Evolutionary conservation across 495 filamentous ascomycete genomes (phyloP).

Genomic region (Halenospora varia): DNA sequence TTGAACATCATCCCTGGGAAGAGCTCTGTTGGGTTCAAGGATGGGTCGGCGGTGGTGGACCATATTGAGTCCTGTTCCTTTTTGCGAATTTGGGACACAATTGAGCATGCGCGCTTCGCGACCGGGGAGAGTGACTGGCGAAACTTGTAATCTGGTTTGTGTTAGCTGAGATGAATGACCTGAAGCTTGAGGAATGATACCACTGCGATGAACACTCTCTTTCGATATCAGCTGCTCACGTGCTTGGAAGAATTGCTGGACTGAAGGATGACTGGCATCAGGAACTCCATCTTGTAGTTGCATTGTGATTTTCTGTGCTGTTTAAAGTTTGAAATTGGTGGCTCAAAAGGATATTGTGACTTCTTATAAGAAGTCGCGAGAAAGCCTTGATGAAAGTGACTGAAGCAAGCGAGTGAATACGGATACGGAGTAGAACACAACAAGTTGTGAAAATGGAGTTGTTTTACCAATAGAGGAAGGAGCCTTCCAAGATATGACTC

Average conservation of each 20-base stretch:
- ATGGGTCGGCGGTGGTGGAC: slow-evolving; percentile 62
- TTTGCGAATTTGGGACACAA: slow-evolving; percentile 70
- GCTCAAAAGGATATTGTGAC: background rate
- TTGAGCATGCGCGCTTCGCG: slow-evolving; percentile 68
- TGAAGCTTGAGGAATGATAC: slow-evolving; percentile 37
- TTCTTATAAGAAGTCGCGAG: too few relatives aligned
- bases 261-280: slow-evolving; percentile 54
- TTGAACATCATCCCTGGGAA: slow-evolving; percentile 87
- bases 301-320: background rate
- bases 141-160: slow-evolving; percentile 48
- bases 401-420: background rate
- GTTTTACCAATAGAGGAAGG: too few relatives aligned
- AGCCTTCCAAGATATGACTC: background rate
- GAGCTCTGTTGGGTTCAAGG: slow-evolving; percentile 47
- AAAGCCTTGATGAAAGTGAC: background rate
- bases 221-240: slow-evolving; percentile 69
- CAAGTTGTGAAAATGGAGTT: too few relatives aligned
- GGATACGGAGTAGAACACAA: background rate
- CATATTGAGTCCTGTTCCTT: slow-evolving; percentile 69
- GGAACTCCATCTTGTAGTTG: slow-evolving; percentile 37
- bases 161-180: background rate
- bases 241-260: slow-evolving; percentile 70
- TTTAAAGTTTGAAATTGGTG: background rate
- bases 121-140: slow-evolving; percentile 64
- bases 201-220: slow-evolving; percentile 77